These are phyloP conservation scores for Boechera stricta DNA, from an alignment of 345 rosid genomes.

Conservation along the genomic window DNA sequence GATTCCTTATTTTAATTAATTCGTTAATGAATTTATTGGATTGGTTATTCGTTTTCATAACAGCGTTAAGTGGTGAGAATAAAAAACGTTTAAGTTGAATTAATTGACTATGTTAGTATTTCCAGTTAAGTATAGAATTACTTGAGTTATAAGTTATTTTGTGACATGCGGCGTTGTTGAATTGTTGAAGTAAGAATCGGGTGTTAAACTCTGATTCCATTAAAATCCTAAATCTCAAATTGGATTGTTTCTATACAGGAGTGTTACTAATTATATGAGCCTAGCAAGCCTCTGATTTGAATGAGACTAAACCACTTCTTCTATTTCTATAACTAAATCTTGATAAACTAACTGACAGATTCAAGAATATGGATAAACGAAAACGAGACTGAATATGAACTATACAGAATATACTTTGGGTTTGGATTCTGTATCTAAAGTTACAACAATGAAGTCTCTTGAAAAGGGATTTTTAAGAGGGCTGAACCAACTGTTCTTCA, in stretches of 20 bases:
- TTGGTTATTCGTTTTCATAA: no score
- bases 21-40: no score
- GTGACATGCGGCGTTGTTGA: no score
- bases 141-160: no score
- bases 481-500: constrained; percentile 54
- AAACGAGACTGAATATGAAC: constrained; percentile 30
- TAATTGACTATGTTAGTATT: no score
- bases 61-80: no score
- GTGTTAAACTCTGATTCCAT: neutral
- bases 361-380: neutral
- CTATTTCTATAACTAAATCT: neutral
- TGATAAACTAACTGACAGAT: constrained; percentile 3
- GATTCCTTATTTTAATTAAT: no score
- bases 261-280: constrained; percentile 3
- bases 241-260: neutral
- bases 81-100: no score
- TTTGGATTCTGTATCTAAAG: constrained; percentile 28
- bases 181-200: neutral
- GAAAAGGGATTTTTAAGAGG: constrained; percentile 15
- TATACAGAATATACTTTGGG: constrained; percentile 37
- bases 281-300: neutral
- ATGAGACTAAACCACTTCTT: constrained; percentile 4
- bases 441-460: constrained; percentile 32
- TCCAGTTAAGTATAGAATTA: no score
- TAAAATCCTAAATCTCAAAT: neutral